Conservation (phyloP, 768 basidiomycete species). For the Rhodotorula babjevae region DNA sequence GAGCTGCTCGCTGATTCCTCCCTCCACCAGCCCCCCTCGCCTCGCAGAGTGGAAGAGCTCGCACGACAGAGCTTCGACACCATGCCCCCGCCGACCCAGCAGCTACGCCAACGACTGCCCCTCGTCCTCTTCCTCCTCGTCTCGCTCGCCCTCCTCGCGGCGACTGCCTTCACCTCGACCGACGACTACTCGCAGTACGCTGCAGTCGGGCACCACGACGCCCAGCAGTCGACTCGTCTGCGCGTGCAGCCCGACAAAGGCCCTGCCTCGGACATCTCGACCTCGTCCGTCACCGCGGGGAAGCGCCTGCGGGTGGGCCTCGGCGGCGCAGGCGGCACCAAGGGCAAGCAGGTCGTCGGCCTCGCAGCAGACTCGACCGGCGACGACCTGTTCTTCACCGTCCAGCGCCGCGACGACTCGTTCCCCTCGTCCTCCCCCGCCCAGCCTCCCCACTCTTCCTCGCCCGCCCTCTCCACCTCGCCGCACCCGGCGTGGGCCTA, state of each 20-base stretch:
- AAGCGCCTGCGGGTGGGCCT: neutral
- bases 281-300: neutral
- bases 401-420: neutral
- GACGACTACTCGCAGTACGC: neutral
- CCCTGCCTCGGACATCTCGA: neutral
- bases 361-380: too few species aligned
- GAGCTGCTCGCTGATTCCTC: too few species aligned
- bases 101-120: neutral
- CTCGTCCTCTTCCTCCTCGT: neutral
- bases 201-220: neutral
- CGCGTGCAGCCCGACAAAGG: neutral
- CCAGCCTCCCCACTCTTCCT: neutral
- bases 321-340: neutral
- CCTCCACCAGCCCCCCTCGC: neutral
- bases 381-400: constrained; percentile 3
- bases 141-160: neutral
- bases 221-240: neutral
- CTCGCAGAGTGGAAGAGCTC: neutral
- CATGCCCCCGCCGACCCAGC: neutral
- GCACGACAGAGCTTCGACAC: neutral
- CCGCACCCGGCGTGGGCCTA: neutral
- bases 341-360: neutral
- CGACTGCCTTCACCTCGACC: neutral
- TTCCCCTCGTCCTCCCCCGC: neutral
- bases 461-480: too few species aligned